These are phyloP conservation scores for Polytrichum formosum DNA, from an alignment of 225 moss, liverwort and hornwort genomes.

Conservation along the genomic window DNA sequence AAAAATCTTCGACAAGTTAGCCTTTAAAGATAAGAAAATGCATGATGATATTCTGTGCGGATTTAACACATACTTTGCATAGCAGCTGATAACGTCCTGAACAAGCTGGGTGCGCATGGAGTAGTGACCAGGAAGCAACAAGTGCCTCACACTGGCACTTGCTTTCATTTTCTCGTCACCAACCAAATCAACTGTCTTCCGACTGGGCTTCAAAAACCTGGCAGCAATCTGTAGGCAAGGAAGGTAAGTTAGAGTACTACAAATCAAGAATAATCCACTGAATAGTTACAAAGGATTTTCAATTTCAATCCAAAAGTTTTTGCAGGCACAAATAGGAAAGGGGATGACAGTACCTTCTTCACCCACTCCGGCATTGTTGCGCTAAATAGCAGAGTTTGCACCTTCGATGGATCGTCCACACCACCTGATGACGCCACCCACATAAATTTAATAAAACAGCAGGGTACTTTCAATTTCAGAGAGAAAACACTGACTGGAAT, in stretches of 20 bases:
- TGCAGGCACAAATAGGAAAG: no score
- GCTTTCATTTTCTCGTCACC: slow-evolving; percentile 98
- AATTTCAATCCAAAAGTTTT: no score
- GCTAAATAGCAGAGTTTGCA: slow-evolving; percentile 91
- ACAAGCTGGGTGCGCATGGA: slow-evolving; percentile 70
- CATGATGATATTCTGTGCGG: no score
- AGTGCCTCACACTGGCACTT: slow-evolving; percentile 82
- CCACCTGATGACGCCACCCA: slow-evolving; percentile 34
- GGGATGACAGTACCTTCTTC: slow-evolving; percentile 34
- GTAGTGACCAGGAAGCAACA: slow-evolving; percentile 72
- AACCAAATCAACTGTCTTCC: slow-evolving; percentile 81
- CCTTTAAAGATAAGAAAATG: no score
- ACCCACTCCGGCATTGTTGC: slow-evolving; percentile 96
- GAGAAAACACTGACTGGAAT: no score
- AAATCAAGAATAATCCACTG: no score
- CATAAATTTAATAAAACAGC: neutral
- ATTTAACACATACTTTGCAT: slow-evolving; percentile 34
- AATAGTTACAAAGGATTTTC: no score
- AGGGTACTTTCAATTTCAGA: no score
- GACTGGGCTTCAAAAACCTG: slow-evolving; percentile 68
- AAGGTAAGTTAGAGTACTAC: no score
- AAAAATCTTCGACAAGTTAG: no score
- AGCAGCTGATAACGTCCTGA: slow-evolving; percentile 91
- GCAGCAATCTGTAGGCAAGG: slow-evolving; percentile 49
- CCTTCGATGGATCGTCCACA: slow-evolving; percentile 65